Base-by-base conservation (phyloP, 176 grass and related monocot species). In the Areca catechu region DNA sequence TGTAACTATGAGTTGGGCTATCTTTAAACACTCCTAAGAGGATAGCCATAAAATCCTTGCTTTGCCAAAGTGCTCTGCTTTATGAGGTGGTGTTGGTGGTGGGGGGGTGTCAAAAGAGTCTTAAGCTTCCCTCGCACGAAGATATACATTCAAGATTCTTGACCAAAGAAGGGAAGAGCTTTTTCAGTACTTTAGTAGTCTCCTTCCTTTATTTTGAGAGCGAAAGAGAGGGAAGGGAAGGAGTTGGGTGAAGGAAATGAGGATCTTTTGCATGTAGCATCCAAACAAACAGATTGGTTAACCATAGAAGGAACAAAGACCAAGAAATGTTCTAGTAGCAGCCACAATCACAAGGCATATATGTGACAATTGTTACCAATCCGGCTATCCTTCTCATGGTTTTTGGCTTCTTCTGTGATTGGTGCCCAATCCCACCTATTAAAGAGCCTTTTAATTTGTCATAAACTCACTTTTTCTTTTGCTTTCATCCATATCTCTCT, bases 21-120 rank as follows among this genome's bases (percentile, higher is more conserved):
- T 43, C 66, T 68, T 76, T 72, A 77, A 77, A 77, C 75, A 83
- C 34, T 43, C 34, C 7, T 43, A 12, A 43, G 34, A 43, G 68
- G 67, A 83, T 65, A 49, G 49, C 47, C 51, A 66, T 60, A 57
- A 67, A 76, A 76, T 69, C 78, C 82, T 83, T 54, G 59, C 65
- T 88, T 79, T 60, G 61, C 0, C 24, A 63, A 53, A 62, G 75
- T 76, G 79, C 82, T 63, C 78, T 69, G 76, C 63, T 83, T 67
- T 88, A 43, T 56, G 52, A 69, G n/a, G 49, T 55, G 58, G 54
- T 48, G 53, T 82, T 12, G 34, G 34, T 34, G 30, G 30, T 12
- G 70, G n/a, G 53, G 56, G 58, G 79, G 72, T 79, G n/a, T n/a
- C n/a, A n/a, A 67, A 61, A 66, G 55, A 73, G 10, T 43, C 34